phyloP scores from a whole-genome alignment of 345 rosid species.

The Linum lewisii region DNA sequence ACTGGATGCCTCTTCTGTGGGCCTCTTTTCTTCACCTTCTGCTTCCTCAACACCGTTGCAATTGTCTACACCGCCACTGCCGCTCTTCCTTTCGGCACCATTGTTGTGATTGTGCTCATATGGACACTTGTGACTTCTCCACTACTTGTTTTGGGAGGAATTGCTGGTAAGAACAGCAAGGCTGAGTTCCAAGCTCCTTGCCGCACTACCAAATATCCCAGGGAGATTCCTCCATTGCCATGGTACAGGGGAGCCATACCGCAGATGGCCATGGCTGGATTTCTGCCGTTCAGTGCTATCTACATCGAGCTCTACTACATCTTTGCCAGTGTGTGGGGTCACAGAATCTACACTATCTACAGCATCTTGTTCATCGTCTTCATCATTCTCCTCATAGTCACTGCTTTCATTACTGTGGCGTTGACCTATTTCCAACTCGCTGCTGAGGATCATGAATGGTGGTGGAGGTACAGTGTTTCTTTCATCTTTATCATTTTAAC shows the following conservation, averaged over 20 bases:
- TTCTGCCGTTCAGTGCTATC: slow-evolving; percentile 26
- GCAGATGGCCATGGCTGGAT: slow-evolving; percentile 29
- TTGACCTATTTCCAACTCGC: slow-evolving; percentile 31
- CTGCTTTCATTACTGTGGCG: slow-evolving; percentile 27
- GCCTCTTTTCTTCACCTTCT: slow-evolving; percentile 22
- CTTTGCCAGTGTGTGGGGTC: slow-evolving; percentile 30
- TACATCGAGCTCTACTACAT: slow-evolving; percentile 28
- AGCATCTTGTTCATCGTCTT: slow-evolving; percentile 26
- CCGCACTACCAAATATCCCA: slow-evolving; percentile 25
- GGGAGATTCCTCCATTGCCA: slow-evolving; percentile 25
- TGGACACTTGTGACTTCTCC: slow-evolving; percentile 26
- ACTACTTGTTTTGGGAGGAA: slow-evolving; percentile 24
- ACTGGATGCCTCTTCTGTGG: slow-evolving; percentile 25
- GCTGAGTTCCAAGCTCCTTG: slow-evolving; percentile 28
- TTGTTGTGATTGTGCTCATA: slow-evolving; percentile 21
- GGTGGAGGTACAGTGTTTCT: slow-evolving; percentile 22
- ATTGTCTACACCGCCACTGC: slow-evolving; percentile 25
- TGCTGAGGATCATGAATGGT: slow-evolving; percentile 29
- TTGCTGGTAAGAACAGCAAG: slow-evolving; percentile 24
- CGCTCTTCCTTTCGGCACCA: slow-evolving; percentile 26
- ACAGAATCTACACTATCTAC: slow-evolving; percentile 27
- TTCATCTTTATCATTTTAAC: too few relatives aligned
- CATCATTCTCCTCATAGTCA: slow-evolving; percentile 26
- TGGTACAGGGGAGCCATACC: slow-evolving; percentile 26
- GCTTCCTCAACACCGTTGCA: slow-evolving; percentile 27